Evolutionary conservation across 176 grass and related monocot genomes (phyloP), one percentile per base, ranked within the genome.

Genomic region (Musa acuminata): DNA sequence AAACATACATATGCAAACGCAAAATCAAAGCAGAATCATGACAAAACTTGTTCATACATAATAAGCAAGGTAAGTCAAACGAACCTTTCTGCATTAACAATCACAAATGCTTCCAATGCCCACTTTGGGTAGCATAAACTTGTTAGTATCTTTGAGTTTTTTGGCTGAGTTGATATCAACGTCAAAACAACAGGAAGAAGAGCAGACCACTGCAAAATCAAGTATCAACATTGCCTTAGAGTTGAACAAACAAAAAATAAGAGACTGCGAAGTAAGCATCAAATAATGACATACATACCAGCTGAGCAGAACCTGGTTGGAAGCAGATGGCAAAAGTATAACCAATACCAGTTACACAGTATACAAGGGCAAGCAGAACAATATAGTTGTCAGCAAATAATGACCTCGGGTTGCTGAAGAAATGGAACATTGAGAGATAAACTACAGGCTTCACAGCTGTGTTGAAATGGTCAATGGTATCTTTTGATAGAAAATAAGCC

Each of bases 401-500:
- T 63, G 90, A 92, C 25, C 90, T 82, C 50, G 84, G 86, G 19
- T 84, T 89, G 77, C 82, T 89, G 86, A 92, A 84, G 76, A 89
- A 89, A 75, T 92, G 89, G 76, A 89, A 92, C 76, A 87, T 92
- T 2, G 84, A 89, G 49, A 92, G 82, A 70, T 84, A 92, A 51
- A 87, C 65, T 75, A 92, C 71, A 27, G 90, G 86, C 65, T 89
- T 92, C 62, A 89, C 58, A 7, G 74, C 57, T 3, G 84, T 89
- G 67, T 89, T 92, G 79, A 89, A 92, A 84, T 89, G 90, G 48
- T 92, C 90, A 51, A 87, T n/a, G 23, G 86, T 89, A 82, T 92
- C 90, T 89, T 84, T 92, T 78, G 90, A 82, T 69, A 92, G 84
- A 82, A 89, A 92, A 67, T 92, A 92, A 75, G 90, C 90, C 62